Percentiles rank a stretch among this genome's conserved stretches.
Conservation (phyloP, 768 basidiomycete genomes). For the Lactifluus subvellereus region DNA sequence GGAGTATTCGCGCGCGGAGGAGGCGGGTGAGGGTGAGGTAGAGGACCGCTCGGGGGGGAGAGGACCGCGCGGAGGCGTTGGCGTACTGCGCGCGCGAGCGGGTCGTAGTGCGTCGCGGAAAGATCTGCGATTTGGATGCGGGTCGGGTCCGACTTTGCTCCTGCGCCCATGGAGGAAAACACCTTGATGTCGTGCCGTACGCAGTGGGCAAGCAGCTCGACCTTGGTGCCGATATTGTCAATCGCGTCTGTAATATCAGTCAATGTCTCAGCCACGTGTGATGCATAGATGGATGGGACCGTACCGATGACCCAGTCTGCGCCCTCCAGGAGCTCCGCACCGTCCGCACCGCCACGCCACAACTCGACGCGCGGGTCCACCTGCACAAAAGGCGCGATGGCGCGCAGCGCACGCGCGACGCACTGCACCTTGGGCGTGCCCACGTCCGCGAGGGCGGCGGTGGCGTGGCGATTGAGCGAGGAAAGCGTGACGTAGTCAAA, state of each 20-base stretch:
- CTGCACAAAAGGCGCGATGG: constrained; percentile 80
- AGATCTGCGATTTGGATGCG: constrained; percentile 95
- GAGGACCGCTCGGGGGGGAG: constrained; percentile 27
- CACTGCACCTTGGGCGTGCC: constrained; percentile 88
- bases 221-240: constrained; percentile 95
- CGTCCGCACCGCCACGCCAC: constrained; percentile 74
- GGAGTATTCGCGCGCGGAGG: constrained; percentile 42
- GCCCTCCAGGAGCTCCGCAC: constrained; percentile 65
- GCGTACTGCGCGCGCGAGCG: constrained; percentile 87
- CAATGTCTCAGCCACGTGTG: too few relatives aligned
- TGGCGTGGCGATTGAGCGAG: constrained; percentile 92
- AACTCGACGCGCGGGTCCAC: constrained; percentile 81
- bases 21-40: neutral
- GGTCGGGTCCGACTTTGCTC: constrained; percentile 92
- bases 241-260: constrained; percentile 64
- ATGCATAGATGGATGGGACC: constrained; percentile 17
- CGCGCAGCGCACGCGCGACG: constrained; percentile 59
- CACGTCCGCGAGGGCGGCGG: constrained; percentile 83
- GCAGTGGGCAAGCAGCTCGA: constrained; percentile 88
- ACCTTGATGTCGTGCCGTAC: constrained; percentile 76
- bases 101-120: constrained; percentile 87
- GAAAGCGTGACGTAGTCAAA: constrained; percentile 96
- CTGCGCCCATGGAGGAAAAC: constrained; percentile 96
- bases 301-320: constrained; percentile 92
- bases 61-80: constrained; percentile 52